A percentile compares a stretch with the other conserved stretches of the same genome.
Evolutionary conservation across 2,329 filamentous ascomycete species (phyloP).

Genomic region (Claviceps fusiformis): DNA sequence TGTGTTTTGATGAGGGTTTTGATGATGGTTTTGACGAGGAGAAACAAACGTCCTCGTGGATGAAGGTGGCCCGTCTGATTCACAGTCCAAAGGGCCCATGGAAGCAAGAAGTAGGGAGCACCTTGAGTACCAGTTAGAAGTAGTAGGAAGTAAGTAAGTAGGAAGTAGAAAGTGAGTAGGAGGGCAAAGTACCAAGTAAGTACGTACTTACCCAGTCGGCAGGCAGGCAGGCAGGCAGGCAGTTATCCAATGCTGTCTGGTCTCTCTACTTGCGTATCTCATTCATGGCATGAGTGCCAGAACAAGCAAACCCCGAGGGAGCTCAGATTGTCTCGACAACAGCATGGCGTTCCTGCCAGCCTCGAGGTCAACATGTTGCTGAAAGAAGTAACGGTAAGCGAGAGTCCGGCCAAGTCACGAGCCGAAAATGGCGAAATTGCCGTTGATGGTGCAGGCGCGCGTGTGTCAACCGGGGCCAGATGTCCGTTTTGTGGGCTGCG

Average conservation of each 20-base stretch:
- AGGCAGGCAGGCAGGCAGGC: no score
- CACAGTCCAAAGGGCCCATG: neutral
- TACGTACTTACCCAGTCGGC: no score
- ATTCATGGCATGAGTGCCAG: neutral
- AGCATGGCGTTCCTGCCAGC: conserved; percentile 3
- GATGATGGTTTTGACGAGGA: no score
- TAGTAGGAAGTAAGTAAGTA: no score
- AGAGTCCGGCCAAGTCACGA: neutral
- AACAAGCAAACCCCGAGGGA: neutral
- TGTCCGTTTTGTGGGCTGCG: neutral
- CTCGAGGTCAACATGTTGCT: neutral
- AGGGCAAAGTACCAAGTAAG: no score
- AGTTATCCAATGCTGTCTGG: neutral
- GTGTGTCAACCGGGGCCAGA: neutral
- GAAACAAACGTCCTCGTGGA: neutral
- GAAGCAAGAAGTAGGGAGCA: neutral
- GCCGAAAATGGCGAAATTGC: neutral
- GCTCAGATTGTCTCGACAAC: neutral
- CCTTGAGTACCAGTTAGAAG: no score
- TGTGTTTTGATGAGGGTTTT: neutral
- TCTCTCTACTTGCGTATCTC: neutral
- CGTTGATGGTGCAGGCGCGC: neutral
- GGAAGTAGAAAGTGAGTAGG: no score
- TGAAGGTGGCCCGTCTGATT: neutral
- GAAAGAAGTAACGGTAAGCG: conserved; percentile 7